A percentile compares a stretch with the other conserved stretches of the same genome.
Conservation (phyloP, 2,329 filamentous ascomycete species). For the Nigrograna mackinnonii region DNA sequence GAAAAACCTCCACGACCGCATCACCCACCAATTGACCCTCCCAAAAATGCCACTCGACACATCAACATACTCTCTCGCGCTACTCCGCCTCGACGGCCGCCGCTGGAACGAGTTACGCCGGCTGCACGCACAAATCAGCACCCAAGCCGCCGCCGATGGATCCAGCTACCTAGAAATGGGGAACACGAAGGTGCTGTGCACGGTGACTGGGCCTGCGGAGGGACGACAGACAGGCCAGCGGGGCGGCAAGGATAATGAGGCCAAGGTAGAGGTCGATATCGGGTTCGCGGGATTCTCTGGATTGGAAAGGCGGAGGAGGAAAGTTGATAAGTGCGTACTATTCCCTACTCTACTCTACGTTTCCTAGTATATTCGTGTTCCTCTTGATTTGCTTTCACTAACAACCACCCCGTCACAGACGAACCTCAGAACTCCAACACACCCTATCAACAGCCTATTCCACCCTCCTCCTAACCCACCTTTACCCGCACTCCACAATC, state of each 20-base stretch:
- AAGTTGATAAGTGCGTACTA: conserved; percentile 71
- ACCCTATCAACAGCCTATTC: conserved; percentile 79
- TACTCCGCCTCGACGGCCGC: conserved; percentile 70
- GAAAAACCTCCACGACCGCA: too few species aligned
- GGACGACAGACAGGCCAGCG: conserved; percentile 55
- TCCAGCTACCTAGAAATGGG: conserved; percentile 95
- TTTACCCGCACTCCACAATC: conserved; percentile 89
- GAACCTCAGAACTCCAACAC: conserved; percentile 78
- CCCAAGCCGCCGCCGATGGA: conserved; percentile 89
- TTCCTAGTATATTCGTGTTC: background rate
- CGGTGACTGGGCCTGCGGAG: conserved; percentile 84
- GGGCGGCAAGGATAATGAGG: conserved; percentile 54
- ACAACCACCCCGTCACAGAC: conserved; percentile 52
- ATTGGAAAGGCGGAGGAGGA: conserved; percentile 78
- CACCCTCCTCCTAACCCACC: conserved; percentile 77
- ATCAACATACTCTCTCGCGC: conserved; percentile 84
- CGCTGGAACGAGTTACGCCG: conserved; percentile 97
- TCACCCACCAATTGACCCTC: too few species aligned
- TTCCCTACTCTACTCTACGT: background rate
- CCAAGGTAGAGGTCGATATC: conserved; percentile 78
- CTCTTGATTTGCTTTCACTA: background rate
- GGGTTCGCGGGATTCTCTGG: conserved; percentile 86
- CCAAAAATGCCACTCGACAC: conserved; percentile 94
- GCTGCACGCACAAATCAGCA: conserved; percentile 85
- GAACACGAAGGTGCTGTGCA: conserved; percentile 95